phyloP scores from a whole-genome alignment of 2,329 filamentous ascomycete species.

The Chalara sp. region DNA sequence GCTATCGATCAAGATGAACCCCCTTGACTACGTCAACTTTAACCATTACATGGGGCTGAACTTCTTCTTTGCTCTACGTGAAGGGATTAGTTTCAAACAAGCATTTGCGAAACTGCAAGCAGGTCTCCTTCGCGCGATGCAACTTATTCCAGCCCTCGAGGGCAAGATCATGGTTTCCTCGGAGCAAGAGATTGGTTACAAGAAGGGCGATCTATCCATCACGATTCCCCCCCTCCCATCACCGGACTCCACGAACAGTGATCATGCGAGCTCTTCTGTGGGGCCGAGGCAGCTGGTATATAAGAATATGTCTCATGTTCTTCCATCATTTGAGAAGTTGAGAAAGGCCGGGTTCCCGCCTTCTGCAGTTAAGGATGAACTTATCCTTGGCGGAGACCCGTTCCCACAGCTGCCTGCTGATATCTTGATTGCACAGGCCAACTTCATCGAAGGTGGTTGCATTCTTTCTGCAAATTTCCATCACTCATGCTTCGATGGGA shows the following conservation, averaged over 20 bases:
- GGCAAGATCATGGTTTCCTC: constrained; percentile 4
- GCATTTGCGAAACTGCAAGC: constrained; percentile 2
- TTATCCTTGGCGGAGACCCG: constrained; percentile 2
- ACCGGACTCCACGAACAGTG: neutral
- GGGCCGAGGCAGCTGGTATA: constrained; percentile 4
- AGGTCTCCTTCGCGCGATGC: constrained; percentile 2
- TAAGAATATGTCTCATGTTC: constrained; percentile 1
- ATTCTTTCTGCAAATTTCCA: constrained; percentile 3
- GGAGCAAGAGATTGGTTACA: constrained; percentile 5
- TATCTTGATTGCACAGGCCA: constrained; percentile 4
- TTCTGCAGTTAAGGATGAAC: neutral
- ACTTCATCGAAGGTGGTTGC: constrained; percentile 6
- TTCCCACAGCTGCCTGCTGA: constrained; percentile 4
- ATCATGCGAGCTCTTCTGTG: too few relatives aligned
- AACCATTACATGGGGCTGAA: constrained; percentile 4
- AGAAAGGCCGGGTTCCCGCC: constrained; percentile 1
- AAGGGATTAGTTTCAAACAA: constrained; percentile 1
- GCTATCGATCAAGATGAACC: constrained; percentile 4
- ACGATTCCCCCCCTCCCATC: constrained; percentile 4
- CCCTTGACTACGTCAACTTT: constrained; percentile 4
- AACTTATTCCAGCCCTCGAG: constrained; percentile 4
- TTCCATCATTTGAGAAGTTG: constrained; percentile 6
- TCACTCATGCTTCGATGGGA: constrained; percentile 4
- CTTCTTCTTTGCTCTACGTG: constrained; percentile 5
- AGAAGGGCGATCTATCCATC: constrained; percentile 4